Evolutionary conservation across 768 basidiomycete species (phyloP), one percentile per base, ranked within the genome.

Genomic region (Clitopilus hobsonii): DNA sequence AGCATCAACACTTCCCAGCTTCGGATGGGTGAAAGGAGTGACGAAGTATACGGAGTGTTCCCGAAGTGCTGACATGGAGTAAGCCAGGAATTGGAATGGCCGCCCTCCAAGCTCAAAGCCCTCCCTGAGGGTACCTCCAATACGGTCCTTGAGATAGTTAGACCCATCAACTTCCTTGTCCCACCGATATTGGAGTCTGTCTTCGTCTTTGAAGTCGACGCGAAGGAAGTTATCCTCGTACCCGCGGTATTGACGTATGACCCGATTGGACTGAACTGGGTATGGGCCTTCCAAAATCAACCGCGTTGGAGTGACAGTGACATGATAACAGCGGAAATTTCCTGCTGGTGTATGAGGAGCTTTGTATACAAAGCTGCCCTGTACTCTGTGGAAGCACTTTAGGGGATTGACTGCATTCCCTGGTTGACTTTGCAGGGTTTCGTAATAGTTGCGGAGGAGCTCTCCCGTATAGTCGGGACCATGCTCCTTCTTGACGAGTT

Each of bases 31-130:
- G 68, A 93, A 92, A 0, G 85, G 81, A 45, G 72, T 74, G 63
- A 93, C 71, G 59, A 88, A 92, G 90, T 91, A 94, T 5, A 93
- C 91, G 0, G 88, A 80, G 62, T 94, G 91, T 55, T 88, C 81
- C 22, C 85, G 81, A 16, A 94, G 70, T 3, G 91, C 83, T 1
- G 91, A 92, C 41, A 71, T 78, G 0, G 91, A 94, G 62, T 93
- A 94, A 0, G 86, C 92, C 26, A 94, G 73, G 63, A 94, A 93
- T 56, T 93, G 82, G 57, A 91, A 94, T 5, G 68, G 62, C 32
- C 86, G 80, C 0, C 89, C 89, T 6, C 81, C 91, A 25, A 94
- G 74, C 27, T 74, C 65, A 52, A 94, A 85, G 0, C 92, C 92
- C 1, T 71, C 30, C 62, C 84, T 83, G 32, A 92, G 67, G 14